A percentile compares a stretch with the other conserved stretches of the same genome.
These are phyloP conservation scores for Ephemerocybe angulata DNA, from an alignment of 768 basidiomycete species.

Conservation along the genomic window DNA sequence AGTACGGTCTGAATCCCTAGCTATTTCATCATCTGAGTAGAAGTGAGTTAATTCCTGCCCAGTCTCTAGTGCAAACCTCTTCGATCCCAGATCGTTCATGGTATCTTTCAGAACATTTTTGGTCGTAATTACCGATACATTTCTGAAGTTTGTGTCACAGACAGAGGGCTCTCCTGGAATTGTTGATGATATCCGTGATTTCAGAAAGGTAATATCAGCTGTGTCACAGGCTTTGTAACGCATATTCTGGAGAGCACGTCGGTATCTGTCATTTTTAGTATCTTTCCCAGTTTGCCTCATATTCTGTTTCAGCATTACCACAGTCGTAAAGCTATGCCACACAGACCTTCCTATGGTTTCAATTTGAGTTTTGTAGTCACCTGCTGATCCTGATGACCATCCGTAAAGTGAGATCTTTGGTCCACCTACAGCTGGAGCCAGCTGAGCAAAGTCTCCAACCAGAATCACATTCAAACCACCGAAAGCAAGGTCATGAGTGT, in stretches of 20 bases:
- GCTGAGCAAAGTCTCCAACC: conserved; percentile 41
- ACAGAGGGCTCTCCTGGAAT: too few species aligned
- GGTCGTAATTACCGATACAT: conserved; percentile 37
- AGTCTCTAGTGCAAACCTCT: neutral
- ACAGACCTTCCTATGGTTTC: conserved; percentile 20
- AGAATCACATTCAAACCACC: conserved; percentile 36
- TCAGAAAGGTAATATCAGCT: conserved; percentile 23
- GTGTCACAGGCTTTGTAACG: conserved; percentile 29
- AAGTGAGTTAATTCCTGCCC: neutral
- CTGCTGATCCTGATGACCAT: neutral
- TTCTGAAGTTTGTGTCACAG: conserved; percentile 19
- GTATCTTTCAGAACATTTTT: conserved; percentile 34
- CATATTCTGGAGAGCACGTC: conserved; percentile 30
- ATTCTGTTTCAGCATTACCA: conserved; percentile 32
- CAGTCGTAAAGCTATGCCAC: conserved; percentile 34
- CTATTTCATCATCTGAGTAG: too few species aligned
- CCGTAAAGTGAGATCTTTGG: too few species aligned
- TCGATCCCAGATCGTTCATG: conserved; percentile 25
- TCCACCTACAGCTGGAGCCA: conserved; percentile 29
- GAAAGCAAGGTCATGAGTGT: conserved; percentile 22
- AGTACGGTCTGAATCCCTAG: too few species aligned
- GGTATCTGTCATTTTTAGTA: conserved; percentile 20
- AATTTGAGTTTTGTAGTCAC: conserved; percentile 15
- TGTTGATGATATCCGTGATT: too few species aligned
- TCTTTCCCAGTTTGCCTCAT: conserved; percentile 27